Conservation (phyloP, 2,329 filamentous ascomycete genomes). For the Paracorniculantispora psalliotae region DNA sequence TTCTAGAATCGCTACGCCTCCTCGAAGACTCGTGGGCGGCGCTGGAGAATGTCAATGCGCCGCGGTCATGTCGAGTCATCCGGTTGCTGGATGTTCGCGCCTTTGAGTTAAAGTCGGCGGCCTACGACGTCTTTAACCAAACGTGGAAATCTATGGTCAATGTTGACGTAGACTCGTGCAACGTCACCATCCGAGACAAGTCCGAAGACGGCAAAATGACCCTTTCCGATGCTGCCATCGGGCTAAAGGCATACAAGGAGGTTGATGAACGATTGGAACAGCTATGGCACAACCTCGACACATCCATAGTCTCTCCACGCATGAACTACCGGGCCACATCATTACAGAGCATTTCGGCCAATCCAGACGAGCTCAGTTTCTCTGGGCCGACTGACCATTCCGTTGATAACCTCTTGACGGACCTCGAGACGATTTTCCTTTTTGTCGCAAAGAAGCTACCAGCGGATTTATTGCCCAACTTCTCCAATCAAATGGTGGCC, state of each 20-base stretch:
- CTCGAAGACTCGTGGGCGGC: conserved; percentile 55
- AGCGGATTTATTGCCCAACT: conserved; percentile 47
- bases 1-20: conserved; percentile 53
- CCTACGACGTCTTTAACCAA: conserved; percentile 61
- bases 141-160: conserved; percentile 68
- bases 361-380: conserved; percentile 39
- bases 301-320: conserved; percentile 55
- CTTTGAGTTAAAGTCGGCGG: conserved; percentile 59
- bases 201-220: conserved; percentile 47
- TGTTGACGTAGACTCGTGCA: conserved; percentile 51
- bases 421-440: conserved; percentile 46
- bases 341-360: conserved; percentile 36
- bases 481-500: conserved; percentile 68
- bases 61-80: conserved; percentile 57
- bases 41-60: conserved; percentile 55
- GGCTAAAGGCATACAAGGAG: conserved; percentile 55
- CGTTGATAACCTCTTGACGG: conserved; percentile 47
- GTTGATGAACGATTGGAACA: conserved; percentile 54
- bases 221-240: conserved; percentile 50
- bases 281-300: conserved; percentile 59
- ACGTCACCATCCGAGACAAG: conserved; percentile 51
- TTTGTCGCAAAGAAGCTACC: conserved; percentile 52
- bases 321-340: conserved; percentile 38
- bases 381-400: conserved; percentile 39
- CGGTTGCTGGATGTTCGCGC: conserved; percentile 61